Conservation (phyloP, 495 filamentous ascomycete species). For the Aspergillus coremiiformis region DNA sequence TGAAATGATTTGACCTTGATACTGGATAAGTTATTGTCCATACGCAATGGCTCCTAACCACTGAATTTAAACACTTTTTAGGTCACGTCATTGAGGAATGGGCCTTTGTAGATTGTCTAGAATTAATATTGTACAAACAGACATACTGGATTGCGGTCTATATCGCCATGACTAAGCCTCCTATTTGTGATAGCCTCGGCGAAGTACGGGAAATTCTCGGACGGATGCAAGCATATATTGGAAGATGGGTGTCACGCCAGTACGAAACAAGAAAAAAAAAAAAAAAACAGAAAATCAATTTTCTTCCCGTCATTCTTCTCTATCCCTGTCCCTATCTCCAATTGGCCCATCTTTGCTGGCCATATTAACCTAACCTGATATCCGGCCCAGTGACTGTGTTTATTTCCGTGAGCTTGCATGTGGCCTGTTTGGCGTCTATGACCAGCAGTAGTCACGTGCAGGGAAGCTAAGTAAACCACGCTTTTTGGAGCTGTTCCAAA, state of each 20-base stretch:
- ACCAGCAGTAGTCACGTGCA: constrained; percentile 16
- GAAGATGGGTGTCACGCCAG: too few relatives aligned
- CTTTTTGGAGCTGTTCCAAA: constrained; percentile 15
- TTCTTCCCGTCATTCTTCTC: background rate
- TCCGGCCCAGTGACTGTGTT: too few relatives aligned
- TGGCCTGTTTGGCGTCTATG: background rate
- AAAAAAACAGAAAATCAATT: background rate
- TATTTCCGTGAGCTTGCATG: background rate
- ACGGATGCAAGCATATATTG: background rate
- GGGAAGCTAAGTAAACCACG: constrained; percentile 15
- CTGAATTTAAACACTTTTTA: too few relatives aligned
- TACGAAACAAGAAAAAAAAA: too few relatives aligned
- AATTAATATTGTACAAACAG: too few relatives aligned
- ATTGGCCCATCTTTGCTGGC: background rate
- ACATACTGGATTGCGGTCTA: too few relatives aligned
- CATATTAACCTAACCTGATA: background rate
- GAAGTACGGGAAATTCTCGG: constrained; percentile 4
- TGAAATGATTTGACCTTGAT: constrained; percentile 23
- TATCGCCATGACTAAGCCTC: background rate
- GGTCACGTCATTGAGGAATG: too few relatives aligned
- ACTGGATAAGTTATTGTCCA: background rate
- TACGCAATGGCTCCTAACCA: too few relatives aligned
- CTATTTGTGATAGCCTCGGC: constrained; percentile 1
- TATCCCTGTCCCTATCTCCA: background rate
- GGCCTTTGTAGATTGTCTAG: too few relatives aligned